Evolutionary conservation across 805 yeast genomes (phyloP), one percentile per base, ranked within the genome.

Genomic region (Zygosaccharomyces bisporus): DNA sequence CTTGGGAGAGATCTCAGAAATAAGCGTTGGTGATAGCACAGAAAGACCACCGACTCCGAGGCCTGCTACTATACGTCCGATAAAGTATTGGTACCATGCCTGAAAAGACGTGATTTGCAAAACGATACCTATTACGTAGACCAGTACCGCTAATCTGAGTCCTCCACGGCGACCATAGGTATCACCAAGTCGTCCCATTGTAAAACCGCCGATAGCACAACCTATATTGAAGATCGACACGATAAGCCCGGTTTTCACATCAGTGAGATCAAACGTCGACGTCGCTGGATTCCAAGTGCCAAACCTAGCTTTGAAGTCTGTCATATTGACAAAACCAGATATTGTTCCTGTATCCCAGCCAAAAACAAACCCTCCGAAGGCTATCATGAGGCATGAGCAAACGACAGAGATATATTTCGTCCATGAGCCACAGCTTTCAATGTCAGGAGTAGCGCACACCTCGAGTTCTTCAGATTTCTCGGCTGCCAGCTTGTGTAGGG

Each of bases 321-420:
- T 54, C 58, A 62, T 63, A 59, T 78, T 76, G 44, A 82, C 82
- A 56, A 82, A 80, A 50, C 87, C 87, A n/a, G 85, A 78, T 59
- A 82, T 79, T 51, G 87, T 81, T 71, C 88, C 88, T 25, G 87
- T 82, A 67, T 82, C 88, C 75, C 82, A 82, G 52, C 88, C 88
- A 55, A 80, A 82, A 38, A 81, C 83, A 78, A 80, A 76, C 29
- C 61, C 61, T 47, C 61, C 61, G 42, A 57, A 57, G 19, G 61
- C 58, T 44, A 57, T 56, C 57, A 57, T 53, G 19, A 55, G 37
- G 51, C 60, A 55, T 37, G 81, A 81, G 53, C 64, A 59, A 19
- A 64, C 51, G 19, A 64, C 62, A 8, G 53, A 43, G 13, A 55
- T 12, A 46, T 61, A 64, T 3, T 57, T 23, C 9, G 19, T 23